Conservation (phyloP, 2,329 filamentous ascomycete species). For the Diaporthe destruens region DNA sequence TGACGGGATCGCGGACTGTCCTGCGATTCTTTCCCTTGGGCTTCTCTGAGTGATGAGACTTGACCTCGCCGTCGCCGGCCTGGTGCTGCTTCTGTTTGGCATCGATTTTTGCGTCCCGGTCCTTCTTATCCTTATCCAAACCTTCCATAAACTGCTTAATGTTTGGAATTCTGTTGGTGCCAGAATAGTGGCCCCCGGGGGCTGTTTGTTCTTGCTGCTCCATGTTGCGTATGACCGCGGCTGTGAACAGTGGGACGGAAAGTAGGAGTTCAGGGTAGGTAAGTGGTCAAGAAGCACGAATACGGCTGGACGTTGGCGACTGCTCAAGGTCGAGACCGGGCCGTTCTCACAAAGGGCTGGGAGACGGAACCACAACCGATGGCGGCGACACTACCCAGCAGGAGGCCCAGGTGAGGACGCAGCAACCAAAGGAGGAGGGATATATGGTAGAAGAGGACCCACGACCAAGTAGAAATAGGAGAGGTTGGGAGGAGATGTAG, state of each 20-base stretch:
- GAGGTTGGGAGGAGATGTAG: slow-evolving; percentile 26
- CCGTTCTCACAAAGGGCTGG: background rate
- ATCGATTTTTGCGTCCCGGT: slow-evolving; percentile 80
- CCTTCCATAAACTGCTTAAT: slow-evolving; percentile 85
- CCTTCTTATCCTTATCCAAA: slow-evolving; percentile 82
- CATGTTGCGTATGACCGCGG: slow-evolving; percentile 47
- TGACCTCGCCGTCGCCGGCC: slow-evolving; percentile 41
- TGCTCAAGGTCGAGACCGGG: background rate
- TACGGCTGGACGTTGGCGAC: background rate
- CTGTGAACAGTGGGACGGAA: background rate
- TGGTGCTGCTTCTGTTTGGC: slow-evolving; percentile 59
- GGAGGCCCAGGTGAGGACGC: background rate
- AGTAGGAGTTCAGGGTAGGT: no score
- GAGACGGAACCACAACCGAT: background rate
- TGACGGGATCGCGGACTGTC: slow-evolving; percentile 87
- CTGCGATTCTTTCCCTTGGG: slow-evolving; percentile 68
- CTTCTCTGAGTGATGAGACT: slow-evolving; percentile 48
- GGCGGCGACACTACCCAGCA: background rate
- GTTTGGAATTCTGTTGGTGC: slow-evolving; percentile 85
- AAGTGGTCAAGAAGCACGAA: background rate
- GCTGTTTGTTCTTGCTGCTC: slow-evolving; percentile 55
- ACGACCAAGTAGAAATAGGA: background rate
- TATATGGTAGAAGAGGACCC: background rate
- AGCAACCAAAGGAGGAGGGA: background rate
- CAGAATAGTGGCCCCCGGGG: slow-evolving; percentile 81